Base-by-base conservation (phyloP, 2,329 filamentous ascomycete species). In the Hypoxylon sp. region DNA sequence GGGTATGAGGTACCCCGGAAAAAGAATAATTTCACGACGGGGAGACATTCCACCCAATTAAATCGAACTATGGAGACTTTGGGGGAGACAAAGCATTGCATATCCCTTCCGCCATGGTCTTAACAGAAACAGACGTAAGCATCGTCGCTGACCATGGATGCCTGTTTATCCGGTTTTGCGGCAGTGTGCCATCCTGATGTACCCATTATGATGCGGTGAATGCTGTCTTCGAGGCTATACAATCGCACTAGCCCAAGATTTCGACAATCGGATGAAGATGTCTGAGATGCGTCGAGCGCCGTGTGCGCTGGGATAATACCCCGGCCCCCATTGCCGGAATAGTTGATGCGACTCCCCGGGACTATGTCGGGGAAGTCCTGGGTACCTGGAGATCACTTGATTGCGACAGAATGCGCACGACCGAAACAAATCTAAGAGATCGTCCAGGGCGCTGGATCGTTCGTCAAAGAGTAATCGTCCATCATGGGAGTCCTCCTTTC, bases 401-500 rank as follows among this genome's bases (percentile, higher is more conserved):
- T 41, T 35, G 17, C 19, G 49, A 47, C 29, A 29, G 40, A 34
- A 62, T 60, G 61, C 55, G 40, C 54, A 57, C 36, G 47, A 21
- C 41, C 47, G 46, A 46, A 30, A 59, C 31, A 47, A 13, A 15
- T 27, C 50, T 26, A 41, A 40, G 38, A 41, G 26, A 7, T 38
- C 21, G 30, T 35, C 32, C 32, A 25, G 35, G 43, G 31, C 23
- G 34, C 34, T 46, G 20, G 23, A n/a, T 16, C 26, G 23, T n/a
- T n/a, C n/a, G n/a, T 44, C 26, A 12, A 41, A 20, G 21, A 29
- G 32, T 11, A 20, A 38, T 31, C 5, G 25, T 37, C 27, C 5
- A 9, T 20, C 15, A 21, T 58, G 43, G 63, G 64, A 56, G 62
- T 51, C 62, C 62, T 66, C 62, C 49, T 38, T 30, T 42, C 19